These are phyloP conservation scores for Microbotryum lychnidis-dioicae DNA, from an alignment of 1,284 basidiomycete species.

Conservation along the genomic window DNA sequence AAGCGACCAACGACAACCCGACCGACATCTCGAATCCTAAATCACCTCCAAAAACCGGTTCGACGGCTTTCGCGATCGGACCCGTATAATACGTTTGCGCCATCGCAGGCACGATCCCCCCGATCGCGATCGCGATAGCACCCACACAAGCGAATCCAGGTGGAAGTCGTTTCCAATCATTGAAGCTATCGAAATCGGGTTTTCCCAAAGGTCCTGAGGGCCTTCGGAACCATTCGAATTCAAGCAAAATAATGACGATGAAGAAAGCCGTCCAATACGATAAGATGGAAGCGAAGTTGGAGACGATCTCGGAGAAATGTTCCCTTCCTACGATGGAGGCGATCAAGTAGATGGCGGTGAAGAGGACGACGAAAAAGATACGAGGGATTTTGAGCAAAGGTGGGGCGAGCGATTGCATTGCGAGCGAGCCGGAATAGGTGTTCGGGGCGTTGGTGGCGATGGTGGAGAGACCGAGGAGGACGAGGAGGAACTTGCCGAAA, in stretches of 20 bases:
- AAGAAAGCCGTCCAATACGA: slow-evolving; percentile 61
- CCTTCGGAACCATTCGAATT: slow-evolving; percentile 38
- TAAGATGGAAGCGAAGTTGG: slow-evolving; percentile 50
- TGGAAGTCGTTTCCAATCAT: slow-evolving; percentile 39
- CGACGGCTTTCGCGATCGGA: slow-evolving; percentile 18
- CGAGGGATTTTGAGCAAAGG: slow-evolving; percentile 53
- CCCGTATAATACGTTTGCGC: slow-evolving; percentile 21
- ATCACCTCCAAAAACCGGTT: slow-evolving; percentile 22
- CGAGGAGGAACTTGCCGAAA: slow-evolving; percentile 54
- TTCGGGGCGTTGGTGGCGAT: slow-evolving; percentile 56
- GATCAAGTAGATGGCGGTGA: slow-evolving; percentile 50
- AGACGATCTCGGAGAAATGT: slow-evolving; percentile 53
- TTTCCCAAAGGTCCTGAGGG: slow-evolving; percentile 34
- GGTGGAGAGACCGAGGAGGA: slow-evolving; percentile 52
- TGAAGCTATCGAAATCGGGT: slow-evolving; percentile 54
- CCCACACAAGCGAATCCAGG: slow-evolving; percentile 1
- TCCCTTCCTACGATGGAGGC: slow-evolving; percentile 56
- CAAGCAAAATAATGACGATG: slow-evolving; percentile 53
- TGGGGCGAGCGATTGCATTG: slow-evolving; percentile 52
- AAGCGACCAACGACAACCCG: too few relatives aligned
- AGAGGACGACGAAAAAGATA: slow-evolving; percentile 53
- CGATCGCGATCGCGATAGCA: slow-evolving; percentile 1
- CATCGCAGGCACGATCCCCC: slow-evolving; percentile 8
- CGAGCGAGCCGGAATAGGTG: slow-evolving; percentile 53
- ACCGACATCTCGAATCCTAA: slow-evolving; percentile 4